Evolutionary conservation across 176 grass and related monocot genomes (phyloP).

Genomic region (Poa pratensis): DNA sequence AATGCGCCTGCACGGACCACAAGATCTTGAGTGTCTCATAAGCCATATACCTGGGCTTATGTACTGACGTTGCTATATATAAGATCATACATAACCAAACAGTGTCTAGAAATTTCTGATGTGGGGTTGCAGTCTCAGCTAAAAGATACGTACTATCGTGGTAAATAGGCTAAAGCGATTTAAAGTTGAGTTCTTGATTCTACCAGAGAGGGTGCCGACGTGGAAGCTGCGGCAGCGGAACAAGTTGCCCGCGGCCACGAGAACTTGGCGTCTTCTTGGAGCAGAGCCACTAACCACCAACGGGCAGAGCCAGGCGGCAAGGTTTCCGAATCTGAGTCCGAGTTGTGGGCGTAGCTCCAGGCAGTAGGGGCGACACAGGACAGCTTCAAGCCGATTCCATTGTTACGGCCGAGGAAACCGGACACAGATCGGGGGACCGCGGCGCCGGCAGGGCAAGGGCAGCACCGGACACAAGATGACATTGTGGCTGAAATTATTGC

Average conservation of each 20-base stretch:
- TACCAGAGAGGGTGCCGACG: background rate
- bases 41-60: background rate
- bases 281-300: background rate
- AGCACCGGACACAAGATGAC: too few species aligned
- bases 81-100: too few species aligned
- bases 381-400: background rate
- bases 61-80: background rate
- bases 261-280: background rate
- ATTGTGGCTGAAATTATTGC: too few species aligned
- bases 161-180: too few species aligned
- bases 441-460: too few species aligned
- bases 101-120: background rate
- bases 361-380: background rate
- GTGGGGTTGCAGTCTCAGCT: background rate
- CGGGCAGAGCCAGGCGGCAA: background rate
- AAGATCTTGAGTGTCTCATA: background rate
- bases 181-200: background rate
- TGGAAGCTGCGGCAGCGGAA: conserved; percentile 30
- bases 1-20: conserved; percentile 17
- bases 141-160: background rate
- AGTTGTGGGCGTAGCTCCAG: background rate
- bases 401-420: background rate
- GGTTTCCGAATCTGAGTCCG: background rate
- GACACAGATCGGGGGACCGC: too few species aligned
- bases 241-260: background rate